Evolutionary conservation across 2,329 filamentous ascomycete species (phyloP).

Genomic region (Aureobasidium melanogenum): DNA sequence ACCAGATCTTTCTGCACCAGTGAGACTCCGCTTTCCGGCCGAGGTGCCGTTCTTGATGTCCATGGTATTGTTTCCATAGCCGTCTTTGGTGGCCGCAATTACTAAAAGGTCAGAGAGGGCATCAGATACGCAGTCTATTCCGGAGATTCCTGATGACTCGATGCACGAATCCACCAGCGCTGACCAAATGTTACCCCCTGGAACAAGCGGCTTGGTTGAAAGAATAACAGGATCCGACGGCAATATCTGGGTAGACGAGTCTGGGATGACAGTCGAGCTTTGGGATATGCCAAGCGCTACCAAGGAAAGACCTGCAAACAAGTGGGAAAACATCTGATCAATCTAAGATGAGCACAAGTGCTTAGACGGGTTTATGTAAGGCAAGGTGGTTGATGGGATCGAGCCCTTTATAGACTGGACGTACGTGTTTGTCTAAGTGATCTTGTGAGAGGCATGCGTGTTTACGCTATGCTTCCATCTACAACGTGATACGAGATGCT

Average conservation of each 20-base stretch:
- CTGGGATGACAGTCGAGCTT: background rate
- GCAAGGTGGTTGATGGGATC: background rate
- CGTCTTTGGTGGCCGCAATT: background rate
- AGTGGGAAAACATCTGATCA: background rate
- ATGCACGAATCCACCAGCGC: background rate
- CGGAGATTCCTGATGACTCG: background rate
- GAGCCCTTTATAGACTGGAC: constrained; percentile 1
- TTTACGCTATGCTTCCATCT: background rate
- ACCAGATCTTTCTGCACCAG: background rate
- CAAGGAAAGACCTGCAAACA: background rate
- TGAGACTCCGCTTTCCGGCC: background rate
- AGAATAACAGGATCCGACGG: background rate
- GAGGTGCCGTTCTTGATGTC: background rate
- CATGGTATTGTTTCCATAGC: background rate
- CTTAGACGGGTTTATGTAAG: background rate
- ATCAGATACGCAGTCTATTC: background rate
- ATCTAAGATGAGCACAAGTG: constrained; percentile 3
- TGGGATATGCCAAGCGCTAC: background rate
- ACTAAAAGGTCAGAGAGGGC: background rate
- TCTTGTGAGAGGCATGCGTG: background rate
- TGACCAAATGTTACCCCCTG: background rate
- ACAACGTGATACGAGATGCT: background rate
- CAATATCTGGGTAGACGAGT: background rate
- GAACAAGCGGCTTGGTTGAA: background rate
- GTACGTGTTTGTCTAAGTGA: background rate